Evolutionary conservation across 257 asterid species (phyloP), one percentile per base, ranked within the genome.

Genomic region (Nicotiana knightiana): DNA sequence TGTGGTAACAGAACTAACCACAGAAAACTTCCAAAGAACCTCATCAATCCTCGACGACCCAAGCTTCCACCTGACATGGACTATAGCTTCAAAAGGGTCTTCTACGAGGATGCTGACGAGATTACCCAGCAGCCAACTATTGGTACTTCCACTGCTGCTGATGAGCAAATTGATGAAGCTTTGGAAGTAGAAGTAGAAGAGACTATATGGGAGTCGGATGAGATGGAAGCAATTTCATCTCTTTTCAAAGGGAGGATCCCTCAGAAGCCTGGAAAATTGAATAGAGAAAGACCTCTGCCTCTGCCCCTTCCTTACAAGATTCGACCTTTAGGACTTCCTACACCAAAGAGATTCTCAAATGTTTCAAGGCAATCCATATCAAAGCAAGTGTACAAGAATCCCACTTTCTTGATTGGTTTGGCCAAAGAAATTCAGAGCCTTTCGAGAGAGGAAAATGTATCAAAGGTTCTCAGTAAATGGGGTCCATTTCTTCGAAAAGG

Each of bases 201-300:
- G 61, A 80, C 87, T 46, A 84, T 75, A 6, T 93, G 98, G 97
- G 96, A 90, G 26, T 33, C 87, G 0, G 97, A 93, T 85, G 98
- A 94, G 85, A 87, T 91, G 80, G 98, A 92, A 78, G 92, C 97
- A 5, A 93, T 94, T 86, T 89, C 98, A 17, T 94, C 98, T 43
- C 96, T 93, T 85, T 94, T 94, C 84, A 87, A 79, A 81, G 93
- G 92, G 46, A 87, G 98, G 79, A 84, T 94, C 66, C 97, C 96
- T 86, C 96, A 94, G 84, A 94, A 92, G 78, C 97, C 98, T 12
- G 94, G 97, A 76, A 90, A 88, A 15, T 82, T 80, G 87, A 62
- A 79, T n/a, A 82, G 97, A 84, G 86, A 89, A 67, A 91, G 97
- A 86, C 92, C 93, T 80, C 86, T 86, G 9, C 97, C 98, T 0